These are phyloP conservation scores for Fusarium dimerum DNA, from an alignment of 2,329 filamentous ascomycete genomes.

Conservation along the genomic window DNA sequence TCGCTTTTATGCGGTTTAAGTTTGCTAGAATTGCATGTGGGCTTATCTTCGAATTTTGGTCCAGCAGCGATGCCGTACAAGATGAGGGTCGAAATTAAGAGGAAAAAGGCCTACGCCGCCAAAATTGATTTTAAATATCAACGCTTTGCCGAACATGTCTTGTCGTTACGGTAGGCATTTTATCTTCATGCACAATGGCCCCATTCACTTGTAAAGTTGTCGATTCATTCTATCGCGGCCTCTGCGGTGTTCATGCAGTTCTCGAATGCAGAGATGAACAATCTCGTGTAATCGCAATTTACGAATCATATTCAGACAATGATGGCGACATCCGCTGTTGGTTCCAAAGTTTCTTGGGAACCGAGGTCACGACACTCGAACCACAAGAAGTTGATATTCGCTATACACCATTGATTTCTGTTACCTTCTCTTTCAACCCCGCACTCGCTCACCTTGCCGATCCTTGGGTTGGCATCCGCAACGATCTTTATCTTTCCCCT, in stretches of 20 bases:
- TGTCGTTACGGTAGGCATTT: no score
- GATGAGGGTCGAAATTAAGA: no score
- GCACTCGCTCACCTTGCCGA: neutral
- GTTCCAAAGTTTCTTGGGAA: neutral
- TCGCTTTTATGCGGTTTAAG: no score
- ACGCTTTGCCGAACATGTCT: no score
- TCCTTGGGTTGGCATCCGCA: neutral
- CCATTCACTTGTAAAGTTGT: constrained; percentile 5
- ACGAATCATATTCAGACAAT: constrained; percentile 5
- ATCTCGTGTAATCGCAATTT: neutral
- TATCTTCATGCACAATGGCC: neutral
- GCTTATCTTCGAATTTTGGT: no score
- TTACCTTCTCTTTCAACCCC: constrained; percentile 1
- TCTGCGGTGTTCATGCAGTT: constrained; percentile 7
- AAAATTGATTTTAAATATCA: no score
- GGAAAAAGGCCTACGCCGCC: no score
- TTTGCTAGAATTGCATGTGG: no score
- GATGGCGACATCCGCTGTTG: constrained; percentile 6
- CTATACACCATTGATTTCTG: neutral
- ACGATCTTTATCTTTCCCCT: neutral
- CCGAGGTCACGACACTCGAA: neutral
- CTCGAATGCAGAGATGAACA: constrained; percentile 5
- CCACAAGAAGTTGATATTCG: neutral
- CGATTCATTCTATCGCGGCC: neutral
- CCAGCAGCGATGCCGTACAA: no score